phyloP scores from a whole-genome alignment of 179 eudicot genomes.

The Actinidia arguta region DNA sequence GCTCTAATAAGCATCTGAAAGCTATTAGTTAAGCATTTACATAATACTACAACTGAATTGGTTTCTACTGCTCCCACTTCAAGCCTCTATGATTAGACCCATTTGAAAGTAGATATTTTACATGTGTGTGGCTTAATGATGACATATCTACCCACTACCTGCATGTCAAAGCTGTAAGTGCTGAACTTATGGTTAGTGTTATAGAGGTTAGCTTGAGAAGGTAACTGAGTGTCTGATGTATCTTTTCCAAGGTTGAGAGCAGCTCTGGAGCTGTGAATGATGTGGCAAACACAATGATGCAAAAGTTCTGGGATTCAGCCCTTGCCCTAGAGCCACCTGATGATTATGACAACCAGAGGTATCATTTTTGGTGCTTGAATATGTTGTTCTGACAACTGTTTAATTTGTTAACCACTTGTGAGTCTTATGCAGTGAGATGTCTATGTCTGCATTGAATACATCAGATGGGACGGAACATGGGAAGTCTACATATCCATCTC shows the following conservation, averaged over 20 bases:
- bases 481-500: conserved; percentile 69
- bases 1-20: conserved; percentile 10
- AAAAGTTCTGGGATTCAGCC: conserved; percentile 99
- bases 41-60: background rate
- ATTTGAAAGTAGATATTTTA: background rate
- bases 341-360: conserved; percentile 94
- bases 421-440: conserved; percentile 74
- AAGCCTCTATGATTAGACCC: background rate
- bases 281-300: conserved; percentile 91
- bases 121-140: background rate
- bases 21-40: background rate
- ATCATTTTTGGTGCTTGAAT: conserved; percentile 22
- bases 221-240: background rate
- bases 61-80: background rate
- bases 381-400: conserved; percentile 8
- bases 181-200: background rate
- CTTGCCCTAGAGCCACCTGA: conserved; percentile 82
- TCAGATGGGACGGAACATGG: conserved; percentile 71
- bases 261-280: conserved; percentile 86
- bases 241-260: conserved; percentile 66
- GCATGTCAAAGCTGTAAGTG: background rate
- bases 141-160: background rate
- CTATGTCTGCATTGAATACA: conserved; percentile 69
- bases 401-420: conserved; percentile 6
- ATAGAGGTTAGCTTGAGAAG: background rate